Percentiles rank a stretch among this genome's conserved stretches.
These are phyloP conservation scores for Colletotrichum lentis DNA, from an alignment of 2,329 filamentous ascomycete species.

Conservation along the genomic window DNA sequence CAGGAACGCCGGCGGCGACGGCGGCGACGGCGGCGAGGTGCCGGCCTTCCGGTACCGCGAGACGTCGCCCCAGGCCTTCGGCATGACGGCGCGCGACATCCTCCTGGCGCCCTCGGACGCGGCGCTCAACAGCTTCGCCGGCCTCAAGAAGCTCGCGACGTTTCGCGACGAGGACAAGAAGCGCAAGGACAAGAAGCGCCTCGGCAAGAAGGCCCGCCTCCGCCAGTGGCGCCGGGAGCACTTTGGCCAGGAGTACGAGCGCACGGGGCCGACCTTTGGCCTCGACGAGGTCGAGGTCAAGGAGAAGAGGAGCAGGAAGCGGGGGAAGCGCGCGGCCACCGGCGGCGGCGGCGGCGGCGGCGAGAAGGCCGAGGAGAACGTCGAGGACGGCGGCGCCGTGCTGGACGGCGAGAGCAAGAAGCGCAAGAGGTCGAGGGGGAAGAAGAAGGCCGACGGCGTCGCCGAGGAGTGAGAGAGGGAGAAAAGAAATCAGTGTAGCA, in stretches of 20 bases:
- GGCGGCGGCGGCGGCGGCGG: constrained; percentile 33
- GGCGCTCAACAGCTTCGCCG: constrained; percentile 87
- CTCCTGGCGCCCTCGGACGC: constrained; percentile 85
- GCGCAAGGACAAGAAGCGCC: constrained; percentile 82
- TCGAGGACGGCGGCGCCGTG: constrained; percentile 43
- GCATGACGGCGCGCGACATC: constrained; percentile 89
- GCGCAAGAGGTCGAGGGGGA: constrained; percentile 61
- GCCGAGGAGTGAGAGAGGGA: constrained; percentile 15
- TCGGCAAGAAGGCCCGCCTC: constrained; percentile 92
- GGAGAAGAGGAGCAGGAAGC: constrained; percentile 41
- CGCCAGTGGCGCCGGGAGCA: constrained; percentile 81
- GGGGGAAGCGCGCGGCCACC: constrained; percentile 20
- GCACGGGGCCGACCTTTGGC: constrained; percentile 65
- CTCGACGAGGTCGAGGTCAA: constrained; percentile 52
- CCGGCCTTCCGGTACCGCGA: constrained; percentile 86
- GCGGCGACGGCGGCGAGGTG: constrained; percentile 34
- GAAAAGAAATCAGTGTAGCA: not conserved
- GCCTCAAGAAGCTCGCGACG: constrained; percentile 91
- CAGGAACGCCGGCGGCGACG: constrained; percentile 43
- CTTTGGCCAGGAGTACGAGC: constrained; percentile 67
- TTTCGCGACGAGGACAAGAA: constrained; percentile 93
- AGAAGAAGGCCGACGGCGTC: constrained; percentile 48
- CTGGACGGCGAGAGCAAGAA: constrained; percentile 53
- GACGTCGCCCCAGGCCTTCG: constrained; percentile 88
- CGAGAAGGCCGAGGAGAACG: constrained; percentile 41